Conservation (phyloP, 768 basidiomycete genomes). For the Harrya chromipes region DNA sequence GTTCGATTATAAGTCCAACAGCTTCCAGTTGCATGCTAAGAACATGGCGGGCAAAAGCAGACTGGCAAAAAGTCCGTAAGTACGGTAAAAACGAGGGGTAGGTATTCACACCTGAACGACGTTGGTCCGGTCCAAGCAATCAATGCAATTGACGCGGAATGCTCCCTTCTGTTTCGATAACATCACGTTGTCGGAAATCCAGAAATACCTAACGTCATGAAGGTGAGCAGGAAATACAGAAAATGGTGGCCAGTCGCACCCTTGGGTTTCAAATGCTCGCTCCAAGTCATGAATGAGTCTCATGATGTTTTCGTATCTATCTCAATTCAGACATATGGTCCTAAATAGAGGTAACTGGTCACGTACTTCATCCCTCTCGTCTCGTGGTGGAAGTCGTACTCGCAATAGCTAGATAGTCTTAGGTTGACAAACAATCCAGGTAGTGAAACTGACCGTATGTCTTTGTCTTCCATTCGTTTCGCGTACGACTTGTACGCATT, state of each 20-base stretch:
- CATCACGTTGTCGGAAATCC: slow-evolving; percentile 67
- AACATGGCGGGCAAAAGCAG: slow-evolving; percentile 85
- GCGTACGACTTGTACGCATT: slow-evolving; percentile 72
- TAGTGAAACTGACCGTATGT: slow-evolving; percentile 49
- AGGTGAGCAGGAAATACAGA: neutral
- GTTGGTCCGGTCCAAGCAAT: slow-evolving; percentile 93
- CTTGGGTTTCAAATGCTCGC: slow-evolving; percentile 75
- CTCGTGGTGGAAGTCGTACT: slow-evolving; percentile 92
- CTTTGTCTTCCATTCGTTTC: slow-evolving; percentile 50
- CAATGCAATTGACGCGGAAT: slow-evolving; percentile 93
- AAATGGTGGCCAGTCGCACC: slow-evolving; percentile 39
- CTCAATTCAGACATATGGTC: slow-evolving; percentile 3
- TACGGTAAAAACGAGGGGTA: neutral
- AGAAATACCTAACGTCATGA: slow-evolving; percentile 58
- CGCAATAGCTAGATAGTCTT: slow-evolving; percentile 52
- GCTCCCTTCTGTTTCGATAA: slow-evolving; percentile 83
- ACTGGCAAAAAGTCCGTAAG: slow-evolving; percentile 43
- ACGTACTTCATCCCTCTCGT: slow-evolving; percentile 92
- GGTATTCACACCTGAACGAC: slow-evolving; percentile 70
- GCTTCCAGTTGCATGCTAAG: slow-evolving; percentile 73
- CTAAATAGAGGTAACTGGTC: neutral
- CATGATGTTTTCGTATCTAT: slow-evolving; percentile 86
- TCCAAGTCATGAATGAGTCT: slow-evolving; percentile 71
- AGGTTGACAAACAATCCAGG: neutral
- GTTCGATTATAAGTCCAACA: slow-evolving; percentile 60